Evolutionary conservation across 2,329 filamentous ascomycete species (phyloP).

Genomic region (Daldinia eschscholtzii): DNA sequence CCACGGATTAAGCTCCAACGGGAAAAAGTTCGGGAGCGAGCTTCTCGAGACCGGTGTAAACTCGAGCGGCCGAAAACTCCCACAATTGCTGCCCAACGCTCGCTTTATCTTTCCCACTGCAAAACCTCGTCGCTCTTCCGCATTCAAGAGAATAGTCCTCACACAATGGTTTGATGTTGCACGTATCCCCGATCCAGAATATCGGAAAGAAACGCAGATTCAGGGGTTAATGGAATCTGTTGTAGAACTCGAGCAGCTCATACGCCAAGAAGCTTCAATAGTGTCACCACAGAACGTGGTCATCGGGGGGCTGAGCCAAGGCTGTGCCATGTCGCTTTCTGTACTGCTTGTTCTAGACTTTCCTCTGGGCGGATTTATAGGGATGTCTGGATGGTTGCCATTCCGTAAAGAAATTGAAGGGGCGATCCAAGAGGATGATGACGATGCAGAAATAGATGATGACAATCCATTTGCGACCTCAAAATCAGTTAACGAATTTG

Average conservation of each 20-base stretch:
- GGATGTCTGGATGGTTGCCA: conserved; percentile 62
- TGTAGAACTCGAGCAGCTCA: conserved; percentile 52
- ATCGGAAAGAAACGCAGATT: conserved; percentile 59
- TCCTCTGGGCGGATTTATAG: conserved; percentile 58
- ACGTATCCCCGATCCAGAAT: conserved; percentile 55
- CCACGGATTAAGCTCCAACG: conserved; percentile 43
- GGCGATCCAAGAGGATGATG: conserved; percentile 31
- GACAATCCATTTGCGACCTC: conserved; percentile 28
- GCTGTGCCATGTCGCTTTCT: conserved; percentile 62
- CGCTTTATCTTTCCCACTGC: conserved; percentile 67
- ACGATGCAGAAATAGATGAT: conserved; percentile 13
- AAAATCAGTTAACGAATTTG: conserved; percentile 26
- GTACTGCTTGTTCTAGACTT: conserved; percentile 57
- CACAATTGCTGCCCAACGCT: conserved; percentile 55
- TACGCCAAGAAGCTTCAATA: conserved; percentile 52
- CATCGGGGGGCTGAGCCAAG: conserved; percentile 66
- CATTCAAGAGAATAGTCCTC: conserved; percentile 58
- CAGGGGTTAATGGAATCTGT: conserved; percentile 60
- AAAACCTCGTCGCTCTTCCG: conserved; percentile 57
- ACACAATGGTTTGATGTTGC: conserved; percentile 67
- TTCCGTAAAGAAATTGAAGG: conserved; percentile 55
- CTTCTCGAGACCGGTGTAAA: conserved; percentile 50
- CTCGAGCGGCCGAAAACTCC: conserved; percentile 46
- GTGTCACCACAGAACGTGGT: conserved; percentile 57
- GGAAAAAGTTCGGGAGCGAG: conserved; percentile 51